A percentile compares a stretch with the other conserved stretches of the same genome.
These are phyloP conservation scores for Luffa aegyptiaca DNA, from an alignment of 306 rosid species.

Conservation along the genomic window DNA sequence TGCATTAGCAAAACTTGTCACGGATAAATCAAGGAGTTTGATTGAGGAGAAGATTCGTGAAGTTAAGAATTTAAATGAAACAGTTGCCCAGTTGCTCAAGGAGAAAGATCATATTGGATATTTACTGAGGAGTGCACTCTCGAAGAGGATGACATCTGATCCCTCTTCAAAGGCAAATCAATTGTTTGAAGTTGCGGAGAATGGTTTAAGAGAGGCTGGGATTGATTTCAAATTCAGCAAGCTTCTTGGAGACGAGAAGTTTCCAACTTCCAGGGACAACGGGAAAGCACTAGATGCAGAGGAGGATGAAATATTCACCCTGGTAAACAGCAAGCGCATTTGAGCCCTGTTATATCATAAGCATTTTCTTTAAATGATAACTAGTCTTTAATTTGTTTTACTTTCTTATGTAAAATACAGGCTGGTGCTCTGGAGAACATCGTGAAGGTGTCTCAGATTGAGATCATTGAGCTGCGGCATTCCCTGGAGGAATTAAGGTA, in stretches of 20 bases:
- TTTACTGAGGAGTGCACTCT: slow-evolving; percentile 75
- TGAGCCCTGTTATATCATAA: neutral
- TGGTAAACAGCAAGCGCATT: slow-evolving; percentile 35
- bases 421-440: slow-evolving; percentile 95
- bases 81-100: slow-evolving; percentile 41
- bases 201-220: slow-evolving; percentile 82
- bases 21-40: slow-evolving; percentile 48
- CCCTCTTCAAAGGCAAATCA: slow-evolving; percentile 46
- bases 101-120: slow-evolving; percentile 97
- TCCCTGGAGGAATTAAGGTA: slow-evolving; percentile 71
- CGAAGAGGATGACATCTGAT: slow-evolving; percentile 48
- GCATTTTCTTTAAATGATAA: neutral
- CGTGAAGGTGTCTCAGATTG: slow-evolving; percentile 87
- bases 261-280: slow-evolving; percentile 30
- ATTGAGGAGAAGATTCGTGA: slow-evolving; percentile 52
- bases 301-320: slow-evolving; percentile 65
- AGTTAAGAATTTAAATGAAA: slow-evolving; percentile 65
- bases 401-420: slow-evolving; percentile 25
- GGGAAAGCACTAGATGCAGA: slow-evolving; percentile 29
- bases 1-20: slow-evolving; percentile 49
- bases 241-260: slow-evolving; percentile 42
- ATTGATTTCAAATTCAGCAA: slow-evolving; percentile 82
- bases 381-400: neutral
- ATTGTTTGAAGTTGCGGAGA: slow-evolving; percentile 75
- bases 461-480: slow-evolving; percentile 82